Conservation (phyloP, 257 asterid species). For the Fraxinus americana region DNA sequence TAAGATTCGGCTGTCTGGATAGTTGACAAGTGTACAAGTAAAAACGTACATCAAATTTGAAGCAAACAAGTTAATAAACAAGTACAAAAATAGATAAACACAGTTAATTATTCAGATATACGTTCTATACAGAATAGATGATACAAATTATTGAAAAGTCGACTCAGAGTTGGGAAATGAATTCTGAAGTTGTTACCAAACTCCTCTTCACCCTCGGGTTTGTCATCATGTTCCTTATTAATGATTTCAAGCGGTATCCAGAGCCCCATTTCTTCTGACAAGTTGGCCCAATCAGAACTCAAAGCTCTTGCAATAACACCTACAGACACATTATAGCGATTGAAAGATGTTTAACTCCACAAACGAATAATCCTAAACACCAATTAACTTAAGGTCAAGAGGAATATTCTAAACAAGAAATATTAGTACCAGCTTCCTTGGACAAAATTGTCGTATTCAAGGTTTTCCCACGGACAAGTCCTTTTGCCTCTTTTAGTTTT, state of each 20-base stretch:
- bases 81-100: not conserved
- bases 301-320: conserved; percentile 58
- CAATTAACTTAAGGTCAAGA: conserved; percentile 10
- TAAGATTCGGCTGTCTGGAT: conserved; percentile 61
- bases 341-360: not conserved
- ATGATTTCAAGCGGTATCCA: conserved; percentile 73
- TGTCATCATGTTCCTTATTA: conserved; percentile 78
- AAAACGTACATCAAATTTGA: not conserved
- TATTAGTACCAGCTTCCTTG: conserved; percentile 69
- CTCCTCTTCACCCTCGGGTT: conserved; percentile 81
- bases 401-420: conserved; percentile 7
- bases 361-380: not conserved
- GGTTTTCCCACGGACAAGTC: conserved; percentile 42
- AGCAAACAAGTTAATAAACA: not conserved
- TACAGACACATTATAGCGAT: conserved; percentile 28
- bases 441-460: conserved; percentile 60
- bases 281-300: conserved; percentile 62
- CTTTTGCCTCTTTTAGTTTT: conserved; percentile 59
- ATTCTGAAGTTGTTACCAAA: conserved; percentile 48
- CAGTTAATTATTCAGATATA: not conserved
- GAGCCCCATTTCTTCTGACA: conserved; percentile 74
- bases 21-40: conserved; percentile 12
- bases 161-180: not conserved
- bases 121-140: not conserved
- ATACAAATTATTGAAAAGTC: not conserved